phyloP scores from a whole-genome alignment of 345 rosid species.

The Citrus mangshanensis region DNA sequence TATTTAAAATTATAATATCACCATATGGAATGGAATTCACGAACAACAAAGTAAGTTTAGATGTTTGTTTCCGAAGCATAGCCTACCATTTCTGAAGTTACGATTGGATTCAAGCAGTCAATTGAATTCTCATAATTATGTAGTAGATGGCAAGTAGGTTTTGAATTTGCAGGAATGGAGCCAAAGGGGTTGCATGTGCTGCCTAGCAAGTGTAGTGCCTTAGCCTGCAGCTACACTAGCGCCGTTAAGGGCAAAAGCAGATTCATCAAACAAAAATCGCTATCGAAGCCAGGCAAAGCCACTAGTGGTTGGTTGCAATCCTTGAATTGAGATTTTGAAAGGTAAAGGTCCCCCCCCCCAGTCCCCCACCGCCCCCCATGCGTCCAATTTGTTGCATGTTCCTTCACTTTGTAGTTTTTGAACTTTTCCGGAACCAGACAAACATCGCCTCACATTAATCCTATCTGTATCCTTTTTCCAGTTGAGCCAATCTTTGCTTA shows the following conservation, averaged over 20 bases:
- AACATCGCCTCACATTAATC: background rate
- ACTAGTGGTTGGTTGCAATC: background rate
- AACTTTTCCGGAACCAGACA: background rate
- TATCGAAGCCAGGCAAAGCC: background rate
- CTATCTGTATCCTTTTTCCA: background rate
- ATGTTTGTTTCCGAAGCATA: no score
- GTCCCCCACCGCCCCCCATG: background rate
- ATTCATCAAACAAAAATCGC: background rate
- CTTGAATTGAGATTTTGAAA: background rate
- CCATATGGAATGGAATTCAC: no score
- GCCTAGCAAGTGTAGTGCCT: no score
- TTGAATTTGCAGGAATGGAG: background rate
- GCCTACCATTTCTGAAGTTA: no score
- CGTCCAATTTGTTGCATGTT: background rate
- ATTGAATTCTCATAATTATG: background rate
- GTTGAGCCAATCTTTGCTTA: no score
- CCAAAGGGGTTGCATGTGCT: slow-evolving; percentile 13
- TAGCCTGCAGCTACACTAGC: no score
- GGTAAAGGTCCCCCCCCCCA: background rate
- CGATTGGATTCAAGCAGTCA: no score
- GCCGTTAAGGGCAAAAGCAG: background rate
- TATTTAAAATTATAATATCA: no score
- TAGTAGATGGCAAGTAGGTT: background rate
- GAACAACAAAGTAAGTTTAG: no score
- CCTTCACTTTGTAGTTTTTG: background rate